A percentile compares a stretch with the other conserved stretches of the same genome.
Conservation (phyloP, 2,329 filamentous ascomycete species). For the Cercospora sp. region DNA sequence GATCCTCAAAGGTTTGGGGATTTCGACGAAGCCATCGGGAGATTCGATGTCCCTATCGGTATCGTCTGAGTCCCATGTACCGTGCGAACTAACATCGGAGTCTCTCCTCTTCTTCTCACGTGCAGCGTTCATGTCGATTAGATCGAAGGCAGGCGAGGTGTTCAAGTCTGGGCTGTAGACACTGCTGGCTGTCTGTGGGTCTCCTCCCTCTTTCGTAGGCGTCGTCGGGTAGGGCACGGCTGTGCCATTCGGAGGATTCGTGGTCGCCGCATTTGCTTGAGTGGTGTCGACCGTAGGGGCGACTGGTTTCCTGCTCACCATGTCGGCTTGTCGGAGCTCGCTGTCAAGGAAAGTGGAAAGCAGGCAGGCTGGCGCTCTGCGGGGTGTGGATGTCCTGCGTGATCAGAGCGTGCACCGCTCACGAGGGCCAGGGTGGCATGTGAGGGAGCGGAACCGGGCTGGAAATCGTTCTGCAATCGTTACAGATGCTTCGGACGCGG, state of each 20-base stretch:
- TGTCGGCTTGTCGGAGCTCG: conserved; percentile 29
- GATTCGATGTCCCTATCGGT: conserved; percentile 23
- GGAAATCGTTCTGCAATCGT: not conserved
- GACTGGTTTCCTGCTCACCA: conserved; percentile 49
- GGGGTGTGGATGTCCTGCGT: not conserved
- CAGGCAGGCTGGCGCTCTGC: not conserved
- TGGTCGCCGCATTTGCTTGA: conserved; percentile 31
- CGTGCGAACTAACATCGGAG: conserved; percentile 39
- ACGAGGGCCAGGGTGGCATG: conserved; percentile 2
- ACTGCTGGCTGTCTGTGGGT: conserved; percentile 31
- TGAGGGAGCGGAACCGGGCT: not conserved
- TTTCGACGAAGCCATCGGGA: conserved; percentile 25
- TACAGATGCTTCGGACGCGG: not conserved
- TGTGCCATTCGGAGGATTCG: conserved; percentile 40
- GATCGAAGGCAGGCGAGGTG: conserved; percentile 43
- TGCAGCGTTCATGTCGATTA: conserved; percentile 40
- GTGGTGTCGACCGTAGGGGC: conserved; percentile 43
- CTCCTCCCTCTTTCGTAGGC: conserved; percentile 38
- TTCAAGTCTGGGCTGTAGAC: conserved; percentile 40
- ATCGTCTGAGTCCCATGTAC: conserved; percentile 39
- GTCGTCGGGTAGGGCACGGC: conserved; percentile 48
- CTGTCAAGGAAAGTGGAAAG: not conserved
- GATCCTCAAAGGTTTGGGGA: conserved; percentile 36
- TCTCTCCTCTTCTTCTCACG: conserved; percentile 35
- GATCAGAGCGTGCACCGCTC: conserved; percentile 1